Conservation (phyloP, 371 early-diverging fungal species). For the Lichtheimia ramosa region DNA sequence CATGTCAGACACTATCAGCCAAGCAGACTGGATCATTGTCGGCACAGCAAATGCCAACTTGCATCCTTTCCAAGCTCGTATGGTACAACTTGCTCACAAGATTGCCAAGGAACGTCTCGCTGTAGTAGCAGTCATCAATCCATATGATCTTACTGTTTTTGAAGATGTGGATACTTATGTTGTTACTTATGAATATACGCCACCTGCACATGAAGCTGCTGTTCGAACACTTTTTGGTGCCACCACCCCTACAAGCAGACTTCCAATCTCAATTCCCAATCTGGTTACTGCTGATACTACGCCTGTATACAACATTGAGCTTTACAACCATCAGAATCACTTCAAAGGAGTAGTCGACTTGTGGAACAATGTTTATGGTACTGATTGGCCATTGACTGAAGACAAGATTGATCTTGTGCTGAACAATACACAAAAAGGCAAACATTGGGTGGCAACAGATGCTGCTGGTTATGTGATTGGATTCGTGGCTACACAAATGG, state of each 20-base stretch:
- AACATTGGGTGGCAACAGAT: constrained; percentile 24
- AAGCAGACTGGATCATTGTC: constrained; percentile 33
- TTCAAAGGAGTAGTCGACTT: constrained; percentile 16
- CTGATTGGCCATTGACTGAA: constrained; percentile 27
- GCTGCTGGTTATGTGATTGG: constrained; percentile 24
- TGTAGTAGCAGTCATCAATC: constrained; percentile 45
- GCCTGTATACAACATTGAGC: not conserved
- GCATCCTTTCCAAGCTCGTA: constrained; percentile 36
- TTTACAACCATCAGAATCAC: constrained; percentile 9
- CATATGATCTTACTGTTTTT: constrained; percentile 47
- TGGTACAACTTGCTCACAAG: constrained; percentile 30
- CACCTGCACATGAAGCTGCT: constrained; percentile 47
- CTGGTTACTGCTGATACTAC: not conserved
- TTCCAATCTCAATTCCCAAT: constrained; percentile 41
- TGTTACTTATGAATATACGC: constrained; percentile 49
- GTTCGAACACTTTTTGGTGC: constrained; percentile 43
- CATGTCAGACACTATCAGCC: constrained; percentile 13
- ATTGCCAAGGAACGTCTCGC: constrained; percentile 22
- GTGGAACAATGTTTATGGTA: constrained; percentile 26
- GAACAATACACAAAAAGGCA: constrained; percentile 13
- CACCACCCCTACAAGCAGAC: constrained; percentile 16
- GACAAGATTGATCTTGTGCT: constrained; percentile 27
- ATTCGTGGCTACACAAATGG: constrained; percentile 38
- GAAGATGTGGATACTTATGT: constrained; percentile 36
- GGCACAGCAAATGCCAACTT: constrained; percentile 53